Evolutionary conservation across 2,329 filamentous ascomycete genomes (phyloP), one percentile per base, ranked within the genome.

Genomic region (Arthroderma sp.): DNA sequence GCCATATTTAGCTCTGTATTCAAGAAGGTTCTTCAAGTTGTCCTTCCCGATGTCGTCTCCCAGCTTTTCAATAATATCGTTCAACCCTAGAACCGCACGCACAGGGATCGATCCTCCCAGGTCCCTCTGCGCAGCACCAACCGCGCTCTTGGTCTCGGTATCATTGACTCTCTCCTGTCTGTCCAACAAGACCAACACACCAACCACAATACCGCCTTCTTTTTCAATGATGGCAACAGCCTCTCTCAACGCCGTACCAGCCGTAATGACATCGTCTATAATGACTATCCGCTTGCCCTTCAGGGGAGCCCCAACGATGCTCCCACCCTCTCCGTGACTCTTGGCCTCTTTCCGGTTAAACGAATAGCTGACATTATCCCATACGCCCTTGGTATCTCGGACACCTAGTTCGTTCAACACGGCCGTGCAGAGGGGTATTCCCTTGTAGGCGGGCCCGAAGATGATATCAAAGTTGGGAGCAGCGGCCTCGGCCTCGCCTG

Each of bases 291-390:
- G 82, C 80, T 93, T 91, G 56, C 88, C 91, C 74, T 87, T 86
- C 66, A 97, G 77, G 5, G 85, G 80, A 31, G 89, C 87, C 9
- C 93, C 93, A 13, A 97, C 91, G 66, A 97, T 95, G 70, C 82
- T 87, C 47, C 93, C 91, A 35, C 91, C 91, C 74, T 98, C 93
- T 47, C 93, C 91, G 71, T 97, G 91, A 67, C 89, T 87, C 78
- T 97, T 97, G 66, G 85, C 87, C 75, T 97, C 93, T 76, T 97
- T 97, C 67, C 93, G 83, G 75, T 97, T 94, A 75, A 95, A 97
- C 35, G 84, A 85, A 76, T 95, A 97, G 67, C 85, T 88, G 58
- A 87, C 78, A 44, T 79, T 74, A 57, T 81, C 82, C 73, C 86
- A 93, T 61, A 78, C 81, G 54, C 75, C 73, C 17, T 81, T 76